Base-by-base conservation (phyloP, 108 stramenopile genomes). In the Seminavis robusta region DNA sequence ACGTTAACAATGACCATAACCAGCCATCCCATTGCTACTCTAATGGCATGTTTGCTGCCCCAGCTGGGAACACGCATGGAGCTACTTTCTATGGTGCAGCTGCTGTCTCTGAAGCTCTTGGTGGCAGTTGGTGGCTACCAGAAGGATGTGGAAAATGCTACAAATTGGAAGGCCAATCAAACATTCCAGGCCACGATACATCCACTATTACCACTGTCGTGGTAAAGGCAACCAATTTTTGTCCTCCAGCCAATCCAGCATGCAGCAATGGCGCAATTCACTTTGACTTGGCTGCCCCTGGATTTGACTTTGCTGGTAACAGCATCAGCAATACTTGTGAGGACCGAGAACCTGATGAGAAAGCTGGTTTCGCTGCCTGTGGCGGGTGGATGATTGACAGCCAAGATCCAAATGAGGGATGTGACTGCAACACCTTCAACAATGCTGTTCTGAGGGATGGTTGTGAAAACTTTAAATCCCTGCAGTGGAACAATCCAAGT, bases 221-320 rank as follows among this genome's bases (percentile, higher is more conserved):
- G 0, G 56, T 74, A 50, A 74, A 69, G 62, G 73, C 62, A 17
- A 63, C 61, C 10, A 67, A 71, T 37, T 55, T 48, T 23, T 76
- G 74, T 50, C 74, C 74, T 33, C 51, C 58, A 42, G 48, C 39
- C n/a, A 67, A 67, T 30, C 50, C 49, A 1, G 15, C 44, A 13
- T 75, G 74, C 51, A 3, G 38, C 0, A 25, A 11, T 33, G 53
- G n/a, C 11, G 59, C 59, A 23, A 44, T 47, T 17, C 74, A 76
- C 42, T 76, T 76, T 60, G 74, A 76, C 44, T 70, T 76, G 46
- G 69, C 69, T 41, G 68, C 74, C 3, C 74, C 69, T 10, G 74
- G 74, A 47, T 76, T 76, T 50, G 74, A 76, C 44, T 54, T 70
- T 26, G 15, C 25, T n/a, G 59, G 20, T 19, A 51, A 27, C 32